Evolutionary conservation across 345 rosid genomes (phyloP).

Genomic region (Populus ilicifolia): DNA sequence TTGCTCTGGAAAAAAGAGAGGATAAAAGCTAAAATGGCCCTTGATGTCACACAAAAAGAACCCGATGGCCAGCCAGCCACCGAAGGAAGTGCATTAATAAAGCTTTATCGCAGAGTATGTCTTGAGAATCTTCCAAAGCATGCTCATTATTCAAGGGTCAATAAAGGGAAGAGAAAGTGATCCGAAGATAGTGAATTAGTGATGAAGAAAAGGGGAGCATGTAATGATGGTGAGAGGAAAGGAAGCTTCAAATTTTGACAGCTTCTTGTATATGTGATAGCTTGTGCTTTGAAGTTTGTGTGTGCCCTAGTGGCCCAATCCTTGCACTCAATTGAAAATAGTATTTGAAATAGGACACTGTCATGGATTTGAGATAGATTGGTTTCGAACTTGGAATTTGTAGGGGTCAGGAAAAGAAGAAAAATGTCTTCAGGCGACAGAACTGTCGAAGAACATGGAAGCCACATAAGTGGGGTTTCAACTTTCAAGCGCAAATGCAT

Average conservation of each 20-base stretch:
- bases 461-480: background rate
- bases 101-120: background rate
- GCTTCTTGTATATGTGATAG: background rate
- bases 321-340: background rate
- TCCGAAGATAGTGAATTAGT: background rate
- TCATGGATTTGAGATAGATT: background rate
- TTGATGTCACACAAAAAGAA: background rate
- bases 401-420: background rate
- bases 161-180: conserved; percentile 9
- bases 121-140: conserved; percentile 30
- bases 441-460: background rate
- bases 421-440: background rate
- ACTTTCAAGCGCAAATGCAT: too few species aligned
- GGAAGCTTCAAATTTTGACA: conserved; percentile 11
- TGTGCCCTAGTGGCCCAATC: conserved; percentile 8
- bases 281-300: background rate
- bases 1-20: conserved; percentile 2
- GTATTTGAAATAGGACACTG: background rate
- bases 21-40: background rate
- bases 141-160: background rate
- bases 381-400: background rate
- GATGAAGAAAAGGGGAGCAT: background rate
- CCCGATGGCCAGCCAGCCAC: background rate
- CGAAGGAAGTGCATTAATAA: conserved; percentile 1
- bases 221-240: conserved; percentile 12